Evolutionary conservation across 148 eudicot species (phyloP).

Genomic region (Silene uniflora): DNA sequence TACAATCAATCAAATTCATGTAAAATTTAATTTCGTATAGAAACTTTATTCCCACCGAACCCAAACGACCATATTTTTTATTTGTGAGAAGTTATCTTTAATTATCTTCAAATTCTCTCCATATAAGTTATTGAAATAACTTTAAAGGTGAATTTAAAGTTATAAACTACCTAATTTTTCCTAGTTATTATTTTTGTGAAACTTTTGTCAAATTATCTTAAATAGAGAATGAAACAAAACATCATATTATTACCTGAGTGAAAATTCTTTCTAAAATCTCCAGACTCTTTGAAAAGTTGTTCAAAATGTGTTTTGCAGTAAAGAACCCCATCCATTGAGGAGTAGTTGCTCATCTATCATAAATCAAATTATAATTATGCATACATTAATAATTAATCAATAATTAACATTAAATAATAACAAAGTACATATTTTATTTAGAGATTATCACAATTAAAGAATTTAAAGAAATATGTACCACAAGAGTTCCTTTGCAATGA

Average conservation of each 20-base stretch:
- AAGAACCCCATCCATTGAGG: conserved; percentile 98
- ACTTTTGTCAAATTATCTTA: too few relatives aligned
- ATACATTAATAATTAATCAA: neutral
- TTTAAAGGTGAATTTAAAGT: too few relatives aligned
- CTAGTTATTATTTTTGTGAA: too few relatives aligned
- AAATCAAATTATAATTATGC: neutral
- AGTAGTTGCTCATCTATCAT: conserved; percentile 89
- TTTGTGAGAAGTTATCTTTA: too few relatives aligned
- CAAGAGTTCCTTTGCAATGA: conserved; percentile 96
- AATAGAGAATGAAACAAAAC: neutral
- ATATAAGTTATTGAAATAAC: too few relatives aligned
- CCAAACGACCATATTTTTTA: too few relatives aligned
- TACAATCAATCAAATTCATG: too few relatives aligned
- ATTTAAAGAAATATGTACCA: conserved; percentile 35
- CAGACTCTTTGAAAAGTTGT: conserved; percentile 92
- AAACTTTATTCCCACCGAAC: too few relatives aligned
- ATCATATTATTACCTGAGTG: conserved; percentile 37
- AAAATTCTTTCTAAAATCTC: conserved; percentile 94
- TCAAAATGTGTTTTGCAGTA: conserved; percentile 97
- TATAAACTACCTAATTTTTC: too few relatives aligned
- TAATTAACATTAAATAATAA: neutral
- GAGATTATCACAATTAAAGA: neutral
- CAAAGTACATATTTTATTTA: neutral
- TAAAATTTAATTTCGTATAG: too few relatives aligned
- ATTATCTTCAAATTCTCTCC: too few relatives aligned